Conservation (phyloP, 2,329 filamentous ascomycete genomes). For the Venturia pyrina region DNA sequence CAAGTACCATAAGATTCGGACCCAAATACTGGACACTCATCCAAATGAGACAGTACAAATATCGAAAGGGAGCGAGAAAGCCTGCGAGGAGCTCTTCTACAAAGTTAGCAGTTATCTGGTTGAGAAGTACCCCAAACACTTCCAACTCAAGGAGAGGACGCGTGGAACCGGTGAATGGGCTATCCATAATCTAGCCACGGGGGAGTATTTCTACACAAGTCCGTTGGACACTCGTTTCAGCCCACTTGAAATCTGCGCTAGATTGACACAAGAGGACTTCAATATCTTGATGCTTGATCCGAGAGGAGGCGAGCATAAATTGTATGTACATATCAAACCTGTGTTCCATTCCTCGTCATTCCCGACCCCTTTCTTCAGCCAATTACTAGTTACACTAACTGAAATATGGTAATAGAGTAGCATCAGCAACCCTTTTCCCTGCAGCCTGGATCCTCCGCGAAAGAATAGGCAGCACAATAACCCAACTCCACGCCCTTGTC, state of each 20-base stretch:
- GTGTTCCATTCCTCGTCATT: slow-evolving; percentile 39
- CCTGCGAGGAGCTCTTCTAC: background rate
- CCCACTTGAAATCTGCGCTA: slow-evolving; percentile 40
- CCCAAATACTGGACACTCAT: background rate
- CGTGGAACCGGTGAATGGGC: background rate
- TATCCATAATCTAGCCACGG: slow-evolving; percentile 34
- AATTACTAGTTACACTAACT: slow-evolving; percentile 38
- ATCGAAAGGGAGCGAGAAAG: background rate
- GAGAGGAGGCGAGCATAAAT: slow-evolving; percentile 36
- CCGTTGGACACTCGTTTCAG: slow-evolving; percentile 24
- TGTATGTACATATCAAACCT: slow-evolving; percentile 41
- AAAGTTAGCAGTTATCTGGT: background rate
- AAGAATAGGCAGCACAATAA: slow-evolving; percentile 40
- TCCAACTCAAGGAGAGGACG: background rate
- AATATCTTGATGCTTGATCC: slow-evolving; percentile 37
- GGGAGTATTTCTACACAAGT: slow-evolving; percentile 33
- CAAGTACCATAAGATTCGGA: background rate
- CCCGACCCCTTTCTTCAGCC: slow-evolving; percentile 30
- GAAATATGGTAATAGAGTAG: slow-evolving; percentile 38
- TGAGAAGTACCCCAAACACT: background rate
- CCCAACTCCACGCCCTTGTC: slow-evolving; percentile 37
- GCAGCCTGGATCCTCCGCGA: slow-evolving; percentile 41
- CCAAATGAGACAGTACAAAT: background rate
- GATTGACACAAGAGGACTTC: slow-evolving; percentile 43
- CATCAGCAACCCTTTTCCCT: slow-evolving; percentile 43